Conservation (phyloP, 345 rosid species). For the Gossypium thurberi region DNA sequence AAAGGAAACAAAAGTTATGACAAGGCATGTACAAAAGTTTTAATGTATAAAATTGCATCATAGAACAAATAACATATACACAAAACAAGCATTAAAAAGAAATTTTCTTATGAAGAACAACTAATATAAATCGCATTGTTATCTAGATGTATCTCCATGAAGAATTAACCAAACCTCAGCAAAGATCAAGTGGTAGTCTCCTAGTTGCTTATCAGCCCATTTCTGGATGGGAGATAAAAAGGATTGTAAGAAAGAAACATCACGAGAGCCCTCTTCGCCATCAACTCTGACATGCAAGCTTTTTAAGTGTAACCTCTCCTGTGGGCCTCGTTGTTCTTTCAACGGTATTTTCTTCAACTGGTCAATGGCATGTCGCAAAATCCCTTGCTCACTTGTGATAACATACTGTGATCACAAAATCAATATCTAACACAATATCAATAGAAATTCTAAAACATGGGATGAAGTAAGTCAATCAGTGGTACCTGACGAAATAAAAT, state of each 20-base stretch:
- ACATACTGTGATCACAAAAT: slow-evolving; percentile 59
- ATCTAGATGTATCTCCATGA: neutral
- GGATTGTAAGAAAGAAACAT: slow-evolving; percentile 67
- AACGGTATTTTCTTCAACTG: slow-evolving; percentile 84
- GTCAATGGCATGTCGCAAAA: slow-evolving; percentile 75
- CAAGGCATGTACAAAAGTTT: neutral
- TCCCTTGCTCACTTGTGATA: slow-evolving; percentile 71
- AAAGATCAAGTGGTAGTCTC: slow-evolving; percentile 87
- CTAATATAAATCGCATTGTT: neutral
- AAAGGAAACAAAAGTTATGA: neutral
- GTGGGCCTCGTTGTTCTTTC: slow-evolving; percentile 93
- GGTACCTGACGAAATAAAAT: slow-evolving; percentile 91
- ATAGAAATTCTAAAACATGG: slow-evolving; percentile 3
- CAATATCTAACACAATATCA: slow-evolving; percentile 16
- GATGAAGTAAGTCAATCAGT: slow-evolving; percentile 8
- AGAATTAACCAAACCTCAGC: slow-evolving; percentile 53
- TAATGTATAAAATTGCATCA: neutral
- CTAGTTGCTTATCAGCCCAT: slow-evolving; percentile 86
- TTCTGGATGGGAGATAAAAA: slow-evolving; percentile 77
- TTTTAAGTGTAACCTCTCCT: slow-evolving; percentile 88
- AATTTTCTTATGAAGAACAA: slow-evolving; percentile 3
- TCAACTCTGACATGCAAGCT: slow-evolving; percentile 62
- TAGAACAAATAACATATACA: neutral
- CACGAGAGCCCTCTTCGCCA: slow-evolving; percentile 47
- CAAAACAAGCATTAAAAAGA: neutral